Conservation (phyloP, 225 moss, liverwort and hornwort genomes). For the Polytrichum formosum region DNA sequence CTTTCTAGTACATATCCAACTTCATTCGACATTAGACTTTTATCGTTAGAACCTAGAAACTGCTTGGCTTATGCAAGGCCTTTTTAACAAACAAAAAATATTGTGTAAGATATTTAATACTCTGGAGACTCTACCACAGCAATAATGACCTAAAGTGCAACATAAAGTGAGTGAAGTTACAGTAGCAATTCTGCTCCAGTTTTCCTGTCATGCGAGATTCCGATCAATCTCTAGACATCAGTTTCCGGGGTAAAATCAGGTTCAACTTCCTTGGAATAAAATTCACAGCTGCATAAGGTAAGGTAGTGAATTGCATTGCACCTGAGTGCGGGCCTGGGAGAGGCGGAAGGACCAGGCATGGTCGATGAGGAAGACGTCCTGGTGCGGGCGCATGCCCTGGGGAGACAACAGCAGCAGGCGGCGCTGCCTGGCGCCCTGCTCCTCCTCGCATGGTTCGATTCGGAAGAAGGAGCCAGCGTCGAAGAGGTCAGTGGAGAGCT, state of each 20-base stretch:
- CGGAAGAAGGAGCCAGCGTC: conserved; percentile 75
- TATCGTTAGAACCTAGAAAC: not conserved
- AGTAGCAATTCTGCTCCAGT: not conserved
- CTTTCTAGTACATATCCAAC: not conserved
- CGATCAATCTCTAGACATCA: not conserved
- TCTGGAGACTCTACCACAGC: conserved; percentile 2
- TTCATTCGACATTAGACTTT: not conserved
- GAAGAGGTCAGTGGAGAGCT: conserved; percentile 64
- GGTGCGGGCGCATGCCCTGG: conserved; percentile 37
- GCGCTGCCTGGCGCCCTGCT: conserved; percentile 43
- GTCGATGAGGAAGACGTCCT: conserved; percentile 83
- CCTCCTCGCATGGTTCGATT: conserved; percentile 51
- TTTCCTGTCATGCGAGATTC: not conserved
- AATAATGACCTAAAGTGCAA: not conserved
- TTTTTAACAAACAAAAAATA: not conserved
- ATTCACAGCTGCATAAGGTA: not conserved
- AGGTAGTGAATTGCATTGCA: not conserved
- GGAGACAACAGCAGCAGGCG: conserved; percentile 35
- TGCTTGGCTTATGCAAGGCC: not conserved
- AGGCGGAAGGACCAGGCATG: conserved; percentile 98
- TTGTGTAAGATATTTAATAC: not conserved
- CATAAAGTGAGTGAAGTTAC: not conserved
- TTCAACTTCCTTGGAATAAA: conserved; percentile 1
- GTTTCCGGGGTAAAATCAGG: not conserved
- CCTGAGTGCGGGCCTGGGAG: conserved; percentile 84